phyloP scores from a whole-genome alignment of 495 filamentous ascomycete species.

The Neurospora sp. region DNA sequence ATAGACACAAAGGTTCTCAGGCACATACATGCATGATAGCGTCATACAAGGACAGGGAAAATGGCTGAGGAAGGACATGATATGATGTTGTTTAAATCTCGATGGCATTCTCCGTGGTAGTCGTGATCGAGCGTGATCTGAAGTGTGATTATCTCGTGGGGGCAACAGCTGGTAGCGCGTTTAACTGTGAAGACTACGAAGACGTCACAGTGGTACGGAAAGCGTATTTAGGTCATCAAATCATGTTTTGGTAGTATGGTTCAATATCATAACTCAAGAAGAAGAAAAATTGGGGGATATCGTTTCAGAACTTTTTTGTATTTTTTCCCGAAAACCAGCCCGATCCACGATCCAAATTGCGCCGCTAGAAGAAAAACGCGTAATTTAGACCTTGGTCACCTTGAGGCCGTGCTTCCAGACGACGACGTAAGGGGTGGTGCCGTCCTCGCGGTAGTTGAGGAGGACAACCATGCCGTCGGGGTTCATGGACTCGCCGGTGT shows the following conservation, averaged over 20 bases:
- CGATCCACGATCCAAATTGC: background rate
- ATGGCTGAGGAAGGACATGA: background rate
- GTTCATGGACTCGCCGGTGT: conserved; percentile 84
- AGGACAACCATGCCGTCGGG: conserved; percentile 90
- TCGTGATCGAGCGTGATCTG: background rate
- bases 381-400: conserved; percentile 79
- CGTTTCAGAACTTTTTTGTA: background rate
- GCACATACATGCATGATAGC: background rate
- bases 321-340: background rate
- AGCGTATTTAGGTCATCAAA: background rate
- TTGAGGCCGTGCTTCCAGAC: conserved; percentile 94
- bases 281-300: background rate
- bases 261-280: background rate
- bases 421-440: conserved; percentile 76
- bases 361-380: background rate
- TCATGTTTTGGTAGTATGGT: background rate
- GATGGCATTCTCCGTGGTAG: no score
- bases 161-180: background rate
- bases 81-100: no score
- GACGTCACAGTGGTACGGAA: background rate
- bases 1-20: background rate
- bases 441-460: conserved; percentile 95
- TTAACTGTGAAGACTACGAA: background rate
- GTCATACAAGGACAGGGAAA: background rate
- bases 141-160: background rate